Base-by-base conservation (phyloP, 2,329 filamentous ascomycete genomes). In the Alternaria arborescens region DNA sequence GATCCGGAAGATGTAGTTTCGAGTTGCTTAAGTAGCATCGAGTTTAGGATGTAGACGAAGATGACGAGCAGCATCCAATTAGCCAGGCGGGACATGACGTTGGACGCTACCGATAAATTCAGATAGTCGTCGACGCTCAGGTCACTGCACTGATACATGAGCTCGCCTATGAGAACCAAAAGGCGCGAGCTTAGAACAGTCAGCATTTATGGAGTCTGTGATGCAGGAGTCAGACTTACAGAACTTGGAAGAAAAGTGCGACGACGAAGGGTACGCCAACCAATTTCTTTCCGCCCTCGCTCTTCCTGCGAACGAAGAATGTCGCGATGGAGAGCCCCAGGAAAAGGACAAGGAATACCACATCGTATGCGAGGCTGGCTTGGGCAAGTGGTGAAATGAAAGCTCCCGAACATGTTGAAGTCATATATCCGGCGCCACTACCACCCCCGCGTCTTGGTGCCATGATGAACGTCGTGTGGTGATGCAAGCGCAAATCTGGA, bases 21-120 rank as follows among this genome's bases (percentile, higher is more conserved):
- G 16, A 72, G 60, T 34, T 61, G 67, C 41, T 67, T 36, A 38
- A 65, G 66, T 1, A 78, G 68, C 58, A 68, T 52, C 11, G 26
- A 60, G 65, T 76, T 76, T 51, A 77, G 55, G 8, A 47, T 52
- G 51, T 61, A 74, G 30, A 74, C 48, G 5, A 71, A 64, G 3
- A 72, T 58, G 8, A 72, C 62, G 1, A 77, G 66, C 2, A 77
- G 52, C 54, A 69, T 43, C 55, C 61, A 72, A n/a, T 58, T 42
- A 41, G 48, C 62, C 8, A 78, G 20, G n/a, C 24, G 8, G 48
- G 55, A 58, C 43, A 77, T 73, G 2, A 77, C 46, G 4, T 1
- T 41, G 18, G 26, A 55, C n/a, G 68, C 64, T 28, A 72, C 69
- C 22, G 20, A n/a, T 43, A 67, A 54, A 30, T 62, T 28, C 28